A percentile compares a stretch with the other conserved stretches of the same genome.
phyloP scores from a whole-genome alignment of 345 rosid species.

The Gossypium longicalyx region DNA sequence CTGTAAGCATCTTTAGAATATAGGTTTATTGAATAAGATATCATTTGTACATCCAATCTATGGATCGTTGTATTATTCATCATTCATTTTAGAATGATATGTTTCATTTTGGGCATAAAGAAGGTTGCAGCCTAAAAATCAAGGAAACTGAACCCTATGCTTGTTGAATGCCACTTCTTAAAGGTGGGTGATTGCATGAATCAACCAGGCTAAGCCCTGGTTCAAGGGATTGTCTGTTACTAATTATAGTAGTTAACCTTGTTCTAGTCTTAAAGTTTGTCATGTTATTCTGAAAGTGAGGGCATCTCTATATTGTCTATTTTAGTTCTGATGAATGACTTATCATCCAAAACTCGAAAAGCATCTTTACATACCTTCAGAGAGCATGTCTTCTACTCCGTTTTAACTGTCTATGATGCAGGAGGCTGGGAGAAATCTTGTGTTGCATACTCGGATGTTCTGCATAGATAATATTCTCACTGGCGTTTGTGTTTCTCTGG shows the following conservation, averaged over 20 bases:
- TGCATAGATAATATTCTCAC: background rate
- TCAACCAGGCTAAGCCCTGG: background rate
- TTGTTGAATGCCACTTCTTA: no score
- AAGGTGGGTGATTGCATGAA: background rate
- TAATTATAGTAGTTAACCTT: background rate
- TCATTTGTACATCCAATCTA: background rate
- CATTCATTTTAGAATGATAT: background rate
- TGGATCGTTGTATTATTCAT: background rate
- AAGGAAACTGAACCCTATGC: no score
- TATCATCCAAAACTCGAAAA: background rate
- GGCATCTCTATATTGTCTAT: background rate
- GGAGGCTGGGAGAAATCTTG: background rate
- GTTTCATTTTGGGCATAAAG: no score
- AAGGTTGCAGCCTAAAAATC: no score
- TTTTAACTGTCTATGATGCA: background rate
- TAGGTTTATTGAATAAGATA: conserved; percentile 1
- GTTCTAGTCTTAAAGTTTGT: background rate
- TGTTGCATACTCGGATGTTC: background rate
- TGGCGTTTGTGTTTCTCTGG: background rate
- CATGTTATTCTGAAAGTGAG: background rate
- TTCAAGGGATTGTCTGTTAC: background rate
- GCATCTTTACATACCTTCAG: background rate
- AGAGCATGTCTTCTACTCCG: background rate
- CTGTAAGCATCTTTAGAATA: background rate
- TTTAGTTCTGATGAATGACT: conserved; percentile 2